Evolutionary conservation across 1,139 yeast species (phyloP).

Genomic region (Debaryomyces robertsiae): DNA sequence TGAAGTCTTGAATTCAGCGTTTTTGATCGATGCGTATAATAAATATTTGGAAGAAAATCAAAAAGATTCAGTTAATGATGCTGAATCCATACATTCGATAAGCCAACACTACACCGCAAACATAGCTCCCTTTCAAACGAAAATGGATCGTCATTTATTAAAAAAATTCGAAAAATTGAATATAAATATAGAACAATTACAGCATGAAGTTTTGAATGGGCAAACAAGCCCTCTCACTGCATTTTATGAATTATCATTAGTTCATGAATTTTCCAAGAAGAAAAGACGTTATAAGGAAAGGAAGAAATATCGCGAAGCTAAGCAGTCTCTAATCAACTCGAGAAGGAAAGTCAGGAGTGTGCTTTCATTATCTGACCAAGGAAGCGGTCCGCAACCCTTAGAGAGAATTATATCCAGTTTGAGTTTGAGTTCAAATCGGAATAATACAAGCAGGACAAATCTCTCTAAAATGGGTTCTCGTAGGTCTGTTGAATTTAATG

Average conservation of each 20-base stretch:
- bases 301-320: conserved; percentile 42
- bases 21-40: conserved; percentile 49
- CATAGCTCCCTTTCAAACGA: conserved; percentile 54
- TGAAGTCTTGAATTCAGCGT: conserved; percentile 64
- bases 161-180: conserved; percentile 67
- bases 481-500: conserved; percentile 4
- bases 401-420: conserved; percentile 45
- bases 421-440: conserved; percentile 33
- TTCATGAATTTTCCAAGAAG: conserved; percentile 54
- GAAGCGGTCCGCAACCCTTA: conserved; percentile 34
- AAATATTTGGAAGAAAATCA: conserved; percentile 24
- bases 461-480: conserved; percentile 8
- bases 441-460: conserved; percentile 5
- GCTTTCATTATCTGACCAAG: conserved; percentile 36
- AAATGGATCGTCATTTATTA: conserved; percentile 64
- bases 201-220: conserved; percentile 58
- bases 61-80: conserved; percentile 24
- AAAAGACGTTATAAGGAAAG: conserved; percentile 35
- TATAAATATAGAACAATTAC: conserved; percentile 65
- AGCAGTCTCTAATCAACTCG: conserved; percentile 48
- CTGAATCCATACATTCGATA: conserved; percentile 44
- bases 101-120: conserved; percentile 43
- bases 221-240: conserved; percentile 84
- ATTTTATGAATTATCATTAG: conserved; percentile 74
- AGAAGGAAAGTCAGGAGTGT: conserved; percentile 52